Evolutionary conservation across 129 eudicot species (phyloP).

Genomic region (Calendula officinalis): DNA sequence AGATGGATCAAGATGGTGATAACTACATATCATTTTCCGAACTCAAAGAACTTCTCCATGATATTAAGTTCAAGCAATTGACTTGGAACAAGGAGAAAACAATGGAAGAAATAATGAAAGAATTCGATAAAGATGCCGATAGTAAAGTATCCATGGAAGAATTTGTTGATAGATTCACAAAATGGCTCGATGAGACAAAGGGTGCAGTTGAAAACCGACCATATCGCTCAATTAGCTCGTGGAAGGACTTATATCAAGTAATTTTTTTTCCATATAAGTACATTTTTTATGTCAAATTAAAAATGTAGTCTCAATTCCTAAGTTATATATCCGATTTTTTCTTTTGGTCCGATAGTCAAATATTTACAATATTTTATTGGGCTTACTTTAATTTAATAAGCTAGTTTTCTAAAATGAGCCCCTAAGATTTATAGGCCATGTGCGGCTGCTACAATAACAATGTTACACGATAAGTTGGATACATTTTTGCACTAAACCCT

Average conservation of each 20-base stretch:
- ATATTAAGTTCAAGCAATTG: constrained; percentile 41
- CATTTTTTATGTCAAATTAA: too few species aligned
- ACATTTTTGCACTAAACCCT: not conserved
- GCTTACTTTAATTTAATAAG: too few species aligned
- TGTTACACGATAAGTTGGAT: too few species aligned
- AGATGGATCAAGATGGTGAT: constrained; percentile 53
- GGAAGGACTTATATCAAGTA: constrained; percentile 66
- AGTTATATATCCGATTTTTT: too few species aligned
- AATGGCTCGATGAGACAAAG: constrained; percentile 68
- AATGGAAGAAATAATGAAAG: constrained; percentile 50
- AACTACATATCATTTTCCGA: constrained; percentile 53
- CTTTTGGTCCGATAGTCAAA: too few species aligned
- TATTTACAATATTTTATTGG: too few species aligned
- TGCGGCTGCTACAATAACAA: too few species aligned
- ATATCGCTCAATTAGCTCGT: constrained; percentile 55
- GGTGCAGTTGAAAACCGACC: constrained; percentile 45
- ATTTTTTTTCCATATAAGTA: too few species aligned
- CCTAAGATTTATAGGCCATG: too few species aligned
- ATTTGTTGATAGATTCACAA: constrained; percentile 52
- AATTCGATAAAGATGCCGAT: constrained; percentile 56
- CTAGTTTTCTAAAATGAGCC: too few species aligned
- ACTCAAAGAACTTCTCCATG: constrained; percentile 54
- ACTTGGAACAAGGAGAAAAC: constrained; percentile 50
- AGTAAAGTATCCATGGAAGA: constrained; percentile 61
- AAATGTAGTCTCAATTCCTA: not conserved